These are phyloP conservation scores for Clarkia xantiana DNA, from an alignment of 345 rosid species.

Conservation along the genomic window DNA sequence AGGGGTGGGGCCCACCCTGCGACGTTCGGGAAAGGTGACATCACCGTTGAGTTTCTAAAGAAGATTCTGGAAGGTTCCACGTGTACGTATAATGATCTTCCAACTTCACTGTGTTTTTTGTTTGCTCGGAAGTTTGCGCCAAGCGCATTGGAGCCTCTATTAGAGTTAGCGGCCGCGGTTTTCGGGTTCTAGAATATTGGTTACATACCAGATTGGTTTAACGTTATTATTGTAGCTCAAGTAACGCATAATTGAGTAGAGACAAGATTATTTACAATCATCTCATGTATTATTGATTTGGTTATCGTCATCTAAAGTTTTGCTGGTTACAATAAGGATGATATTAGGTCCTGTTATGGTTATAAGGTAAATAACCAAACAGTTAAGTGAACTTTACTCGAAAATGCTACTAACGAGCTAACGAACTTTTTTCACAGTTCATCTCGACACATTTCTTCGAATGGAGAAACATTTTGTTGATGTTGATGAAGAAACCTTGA, in stretches of 20 bases:
- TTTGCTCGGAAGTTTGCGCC: slow-evolving; percentile 85
- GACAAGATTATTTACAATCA: no score
- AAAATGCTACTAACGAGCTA: no score
- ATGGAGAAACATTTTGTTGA: slow-evolving; percentile 8
- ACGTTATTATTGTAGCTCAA: neutral
- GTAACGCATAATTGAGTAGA: no score
- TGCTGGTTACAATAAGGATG: no score
- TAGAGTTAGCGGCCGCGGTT: slow-evolving; percentile 33
- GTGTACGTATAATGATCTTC: slow-evolving; percentile 46
- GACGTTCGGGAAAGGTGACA: slow-evolving; percentile 47
- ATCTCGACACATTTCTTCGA: neutral
- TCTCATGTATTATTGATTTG: no score
- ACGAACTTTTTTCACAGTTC: no score
- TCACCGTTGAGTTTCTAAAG: slow-evolving; percentile 39
- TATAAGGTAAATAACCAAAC: no score
- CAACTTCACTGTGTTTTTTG: slow-evolving; percentile 35
- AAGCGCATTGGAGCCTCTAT: slow-evolving; percentile 52
- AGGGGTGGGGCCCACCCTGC: slow-evolving; percentile 93
- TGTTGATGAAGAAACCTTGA: slow-evolving; percentile 66
- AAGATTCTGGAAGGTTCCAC: slow-evolving; percentile 24
- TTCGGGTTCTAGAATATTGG: slow-evolving; percentile 21
- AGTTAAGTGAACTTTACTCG: no score
- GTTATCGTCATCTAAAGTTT: no score
- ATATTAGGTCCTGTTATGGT: no score
- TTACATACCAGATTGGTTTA: neutral